phyloP scores from a whole-genome alignment of 1,139 yeast species.

The Geotrichum aggregatum region DNA sequence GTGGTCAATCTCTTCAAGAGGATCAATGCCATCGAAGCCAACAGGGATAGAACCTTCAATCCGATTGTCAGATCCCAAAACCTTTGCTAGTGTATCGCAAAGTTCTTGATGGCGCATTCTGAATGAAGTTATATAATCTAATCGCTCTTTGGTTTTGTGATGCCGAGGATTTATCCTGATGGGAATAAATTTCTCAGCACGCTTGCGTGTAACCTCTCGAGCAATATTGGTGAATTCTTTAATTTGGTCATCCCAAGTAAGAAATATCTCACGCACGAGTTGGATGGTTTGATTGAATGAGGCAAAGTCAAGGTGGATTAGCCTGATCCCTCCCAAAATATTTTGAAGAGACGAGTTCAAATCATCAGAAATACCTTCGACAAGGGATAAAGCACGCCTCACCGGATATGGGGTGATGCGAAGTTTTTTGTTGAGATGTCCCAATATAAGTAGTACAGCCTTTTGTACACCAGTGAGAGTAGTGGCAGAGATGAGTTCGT shows the following conservation, averaged over 20 bases:
- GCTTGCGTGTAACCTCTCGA: constrained; percentile 69
- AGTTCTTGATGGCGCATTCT: constrained; percentile 56
- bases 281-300: constrained; percentile 37
- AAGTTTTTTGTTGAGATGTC: constrained; percentile 57
- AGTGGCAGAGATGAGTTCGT: constrained; percentile 52
- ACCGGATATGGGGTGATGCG: constrained; percentile 63
- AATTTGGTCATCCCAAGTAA: constrained; percentile 49
- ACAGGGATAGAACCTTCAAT: constrained; percentile 27
- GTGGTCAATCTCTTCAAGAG: constrained; percentile 39
- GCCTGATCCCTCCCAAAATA: constrained; percentile 28
- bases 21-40: constrained; percentile 31
- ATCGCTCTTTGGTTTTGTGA: constrained; percentile 44
- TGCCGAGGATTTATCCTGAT: constrained; percentile 55
- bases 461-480: constrained; percentile 46
- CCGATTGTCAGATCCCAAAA: constrained; percentile 33
- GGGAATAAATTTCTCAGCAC: constrained; percentile 68
- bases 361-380: constrained; percentile 57
- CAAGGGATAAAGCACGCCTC: constrained; percentile 56
- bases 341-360: constrained; percentile 38
- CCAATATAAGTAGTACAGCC: constrained; percentile 50
- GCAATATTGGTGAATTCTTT: constrained; percentile 58
- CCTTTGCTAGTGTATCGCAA: constrained; percentile 39
- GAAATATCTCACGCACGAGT: constrained; percentile 38
- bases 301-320: constrained; percentile 41
- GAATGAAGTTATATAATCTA: constrained; percentile 47